Conservation (phyloP, 495 filamentous ascomycete genomes). For the Neurospora hispaniola region DNA sequence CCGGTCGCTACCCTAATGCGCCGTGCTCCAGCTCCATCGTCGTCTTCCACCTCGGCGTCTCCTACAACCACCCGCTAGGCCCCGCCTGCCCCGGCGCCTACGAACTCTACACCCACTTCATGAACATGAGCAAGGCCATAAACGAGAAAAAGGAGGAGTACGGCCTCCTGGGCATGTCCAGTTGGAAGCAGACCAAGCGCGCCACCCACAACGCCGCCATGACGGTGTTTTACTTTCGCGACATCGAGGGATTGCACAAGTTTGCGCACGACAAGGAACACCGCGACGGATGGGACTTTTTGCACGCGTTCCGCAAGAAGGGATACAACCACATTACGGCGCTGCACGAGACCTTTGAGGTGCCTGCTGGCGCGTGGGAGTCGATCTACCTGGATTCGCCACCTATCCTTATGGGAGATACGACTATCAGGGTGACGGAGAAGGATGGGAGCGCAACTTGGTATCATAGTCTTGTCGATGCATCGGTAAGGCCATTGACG, state of each 20-base stretch:
- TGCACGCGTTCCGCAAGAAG: background rate
- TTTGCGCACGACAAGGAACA: slow-evolving; percentile 41
- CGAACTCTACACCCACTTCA: slow-evolving; percentile 18
- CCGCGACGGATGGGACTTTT: slow-evolving; percentile 34
- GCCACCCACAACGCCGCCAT: slow-evolving; percentile 27
- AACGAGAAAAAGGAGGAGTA: slow-evolving; percentile 16
- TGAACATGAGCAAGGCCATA: slow-evolving; percentile 1
- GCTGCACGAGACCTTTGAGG: slow-evolving; percentile 12
- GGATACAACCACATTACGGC: background rate
- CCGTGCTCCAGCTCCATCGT: slow-evolving; percentile 7
- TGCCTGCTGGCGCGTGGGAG: slow-evolving; percentile 8
- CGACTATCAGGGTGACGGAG: background rate
- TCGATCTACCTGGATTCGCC: slow-evolving; percentile 15
- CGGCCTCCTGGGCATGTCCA: slow-evolving; percentile 21
- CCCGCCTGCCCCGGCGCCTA: slow-evolving; percentile 21
- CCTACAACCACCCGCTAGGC: slow-evolving; percentile 25
- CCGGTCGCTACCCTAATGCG: background rate
- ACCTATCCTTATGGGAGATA: slow-evolving; percentile 7
- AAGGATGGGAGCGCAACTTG: background rate
- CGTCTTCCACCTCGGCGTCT: slow-evolving; percentile 17
- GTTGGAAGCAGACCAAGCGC: slow-evolving; percentile 11
- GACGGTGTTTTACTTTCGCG: slow-evolving; percentile 36
- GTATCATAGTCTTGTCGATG: background rate
- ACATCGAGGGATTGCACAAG: slow-evolving; percentile 33
- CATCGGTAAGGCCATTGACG: background rate